Evolutionary conservation across 306 rosid genomes (phyloP), one percentile per base, ranked within the genome.

Genomic region (Parietaria judaica): DNA sequence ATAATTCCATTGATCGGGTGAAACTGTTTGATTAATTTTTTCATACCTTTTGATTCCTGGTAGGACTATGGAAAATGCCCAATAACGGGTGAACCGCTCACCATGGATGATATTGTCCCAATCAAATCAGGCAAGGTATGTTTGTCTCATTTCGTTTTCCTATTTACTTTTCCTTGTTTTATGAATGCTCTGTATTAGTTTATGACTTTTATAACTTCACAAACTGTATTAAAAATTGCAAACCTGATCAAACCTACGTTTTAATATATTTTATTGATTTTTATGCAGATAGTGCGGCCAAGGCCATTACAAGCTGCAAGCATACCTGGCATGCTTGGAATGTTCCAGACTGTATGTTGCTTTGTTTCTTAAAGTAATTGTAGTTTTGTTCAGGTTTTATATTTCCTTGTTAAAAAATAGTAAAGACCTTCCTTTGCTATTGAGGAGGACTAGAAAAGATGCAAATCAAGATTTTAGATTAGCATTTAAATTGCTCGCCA

Each of bases 61-160:
- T 75, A 94, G 99, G 99, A 94, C 68, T 86, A 72, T 79, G 99
- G 99, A 39, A 94, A 94, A 69, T 94, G 99, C 79, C 99, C 99
- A 55, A 46, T 89, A 53, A 94, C 95, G 0, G 97, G 97, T 7
- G 97, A 89, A 57, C 83, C 83, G 13, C 97, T 94, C 58, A 63
- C 91, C 1, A 53, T 70, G 39, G 99, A 84, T 6, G 99, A 89
- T 63, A 70, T 94, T 63, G 86, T 94, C 70, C 90, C 89, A 11
- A 78, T 94, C 61, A 81, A 83, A 75, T 84, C 94, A 8, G 99
- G 97, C 63, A 86, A 94, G 99, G 97, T 94, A 79, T 59, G 80
- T 11, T 34, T 39, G 39, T 67, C 11, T 52, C 13, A 8, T 11
- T 45, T 31, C 53, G 53, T 5, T 43, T 47, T 54, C 17, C 41